Evolutionary conservation across 2,329 filamentous ascomycete genomes (phyloP).

Genomic region (Penicillium sclerotigenum): DNA sequence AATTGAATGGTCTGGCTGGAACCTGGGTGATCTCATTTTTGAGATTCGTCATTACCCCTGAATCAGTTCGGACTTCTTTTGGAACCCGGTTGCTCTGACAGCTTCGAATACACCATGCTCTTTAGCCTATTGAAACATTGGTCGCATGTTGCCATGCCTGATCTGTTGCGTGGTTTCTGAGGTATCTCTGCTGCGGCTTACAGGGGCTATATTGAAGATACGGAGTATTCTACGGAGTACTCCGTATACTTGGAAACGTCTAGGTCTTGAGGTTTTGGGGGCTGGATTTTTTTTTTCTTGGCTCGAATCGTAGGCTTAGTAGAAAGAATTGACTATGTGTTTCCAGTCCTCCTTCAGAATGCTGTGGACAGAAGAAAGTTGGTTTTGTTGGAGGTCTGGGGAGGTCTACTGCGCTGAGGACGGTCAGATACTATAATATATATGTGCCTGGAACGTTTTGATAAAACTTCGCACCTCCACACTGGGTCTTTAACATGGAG

Average conservation of each 20-base stretch:
- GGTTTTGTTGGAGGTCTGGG: background rate
- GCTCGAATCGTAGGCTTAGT: background rate
- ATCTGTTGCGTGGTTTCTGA: background rate
- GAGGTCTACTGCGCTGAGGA: background rate
- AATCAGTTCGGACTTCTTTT: slow-evolving; percentile 3
- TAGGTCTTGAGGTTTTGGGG: background rate
- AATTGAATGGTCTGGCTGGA: background rate
- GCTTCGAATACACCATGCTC: slow-evolving; percentile 1
- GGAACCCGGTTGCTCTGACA: slow-evolving; percentile 1
- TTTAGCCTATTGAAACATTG: background rate
- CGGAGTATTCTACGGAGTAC: background rate
- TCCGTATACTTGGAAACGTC: background rate
- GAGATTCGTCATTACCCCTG: slow-evolving; percentile 11
- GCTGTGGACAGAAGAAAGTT: background rate
- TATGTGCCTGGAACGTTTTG: background rate
- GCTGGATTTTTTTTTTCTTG: background rate
- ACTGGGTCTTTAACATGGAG: too few species aligned
- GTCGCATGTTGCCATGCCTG: background rate
- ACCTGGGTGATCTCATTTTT: slow-evolving; percentile 5
- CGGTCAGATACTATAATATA: background rate
- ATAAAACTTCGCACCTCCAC: background rate
- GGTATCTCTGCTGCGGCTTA: background rate
- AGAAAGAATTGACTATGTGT: background rate
- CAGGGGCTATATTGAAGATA: background rate
- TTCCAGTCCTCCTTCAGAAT: background rate